Evolutionary conservation across 768 basidiomycete genomes (phyloP), one percentile per base, ranked within the genome.

Genomic region (Trichaptum fuscoviolaceum): DNA sequence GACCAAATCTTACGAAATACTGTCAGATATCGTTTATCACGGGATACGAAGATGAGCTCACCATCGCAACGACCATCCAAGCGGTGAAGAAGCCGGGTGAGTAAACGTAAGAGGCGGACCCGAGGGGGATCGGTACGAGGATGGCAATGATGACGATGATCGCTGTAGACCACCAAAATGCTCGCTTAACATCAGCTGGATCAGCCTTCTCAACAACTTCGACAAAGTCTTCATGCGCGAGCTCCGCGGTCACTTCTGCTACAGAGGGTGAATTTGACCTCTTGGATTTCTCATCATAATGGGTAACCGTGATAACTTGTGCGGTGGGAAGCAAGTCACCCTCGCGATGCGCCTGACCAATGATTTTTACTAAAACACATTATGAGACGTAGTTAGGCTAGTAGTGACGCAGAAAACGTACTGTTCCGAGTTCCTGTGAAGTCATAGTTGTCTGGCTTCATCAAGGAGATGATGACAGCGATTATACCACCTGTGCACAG

Each of bases 361-460:
- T 52, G 42, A 52, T 52, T 52, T 52, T 52, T 4, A 52, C 42
- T 52, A 6, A 4, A 52, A 52, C 2, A 52, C 15, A 52, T 2
- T 52, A 12, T 52, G 15, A 15, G 42, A 12, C 15, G 42, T 15
- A 12, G 42, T 52, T 20, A 20, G 15, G 20, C 20, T 52, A 52
- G 10, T 12, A 52, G 5, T 52, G 10, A 52, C 12, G 42, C 10
- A 52, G 42, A 20, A 20, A 3, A 52, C 42, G 42, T 52, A 52
- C 42, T 52, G 42, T 52, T 52, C 26, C 77, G 73, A 0, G 77
- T 79, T 0, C 68, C 76, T 15, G 66, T 57, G 67, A 77, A 79
- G 71, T 78, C 76, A 36, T 79, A 79, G 65, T 77, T 67, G 35
- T 73, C 73, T 24, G 77, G 77, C 26, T 68, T 75, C 77, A 72